Evolutionary conservation across 148 eudicot genomes (phyloP).

Genomic region (Selenicereus undatus): DNA sequence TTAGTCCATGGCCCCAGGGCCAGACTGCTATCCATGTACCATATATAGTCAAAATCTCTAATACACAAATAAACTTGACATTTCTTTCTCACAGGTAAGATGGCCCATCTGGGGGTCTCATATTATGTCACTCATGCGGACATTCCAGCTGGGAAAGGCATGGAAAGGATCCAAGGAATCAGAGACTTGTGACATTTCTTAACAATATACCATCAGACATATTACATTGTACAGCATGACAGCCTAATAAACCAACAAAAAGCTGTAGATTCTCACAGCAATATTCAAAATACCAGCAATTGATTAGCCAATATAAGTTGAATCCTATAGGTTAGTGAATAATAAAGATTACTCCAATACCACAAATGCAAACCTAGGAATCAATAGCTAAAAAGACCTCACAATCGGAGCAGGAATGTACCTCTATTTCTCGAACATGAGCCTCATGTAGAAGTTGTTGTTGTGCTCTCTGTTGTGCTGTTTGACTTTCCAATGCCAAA

Average conservation of each 20-base stretch:
- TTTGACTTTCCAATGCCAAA: slow-evolving; percentile 78
- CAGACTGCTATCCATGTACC: no score
- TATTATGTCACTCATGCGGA: no score
- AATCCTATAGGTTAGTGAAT: background rate
- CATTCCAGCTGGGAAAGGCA: no score
- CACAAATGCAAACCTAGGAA: background rate
- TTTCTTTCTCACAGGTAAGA: no score
- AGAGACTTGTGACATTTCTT: background rate
- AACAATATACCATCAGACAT: background rate
- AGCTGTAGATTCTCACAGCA: background rate
- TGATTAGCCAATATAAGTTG: background rate
- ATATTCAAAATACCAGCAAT: background rate
- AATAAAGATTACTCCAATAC: background rate
- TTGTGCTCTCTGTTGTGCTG: slow-evolving; percentile 60
- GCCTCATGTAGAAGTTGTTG: slow-evolving; percentile 73
- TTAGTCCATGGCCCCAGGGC: no score
- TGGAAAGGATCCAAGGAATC: background rate
- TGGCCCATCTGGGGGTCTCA: no score
- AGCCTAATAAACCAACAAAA: background rate
- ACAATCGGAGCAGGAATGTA: slow-evolving; percentile 21
- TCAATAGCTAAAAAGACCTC: background rate
- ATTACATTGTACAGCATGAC: background rate
- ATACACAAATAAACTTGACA: no score
- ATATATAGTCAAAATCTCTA: no score
- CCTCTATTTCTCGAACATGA: slow-evolving; percentile 91